phyloP scores from a whole-genome alignment of 164 flowering plant genomes.

The Liriodendron chinense region DNA sequence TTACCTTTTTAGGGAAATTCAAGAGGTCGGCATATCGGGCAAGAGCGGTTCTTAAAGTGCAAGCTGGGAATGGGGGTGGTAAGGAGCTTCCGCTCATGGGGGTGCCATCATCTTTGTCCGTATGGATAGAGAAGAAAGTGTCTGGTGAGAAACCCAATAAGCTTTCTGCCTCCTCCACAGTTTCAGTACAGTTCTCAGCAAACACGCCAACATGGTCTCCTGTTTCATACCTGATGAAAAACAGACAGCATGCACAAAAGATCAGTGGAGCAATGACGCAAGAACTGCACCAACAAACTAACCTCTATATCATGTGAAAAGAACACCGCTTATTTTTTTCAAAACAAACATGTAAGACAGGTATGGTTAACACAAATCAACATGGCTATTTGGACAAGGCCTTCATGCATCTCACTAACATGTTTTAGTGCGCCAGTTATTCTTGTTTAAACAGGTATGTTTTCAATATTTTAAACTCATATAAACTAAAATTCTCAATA shows the following conservation, averaged over 20 bases:
- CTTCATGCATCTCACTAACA: not conserved
- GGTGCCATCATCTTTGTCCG: slow-evolving; percentile 77
- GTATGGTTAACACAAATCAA: not conserved
- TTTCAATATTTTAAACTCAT: no score
- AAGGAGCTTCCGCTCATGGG: slow-evolving; percentile 49
- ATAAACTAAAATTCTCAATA: no score
- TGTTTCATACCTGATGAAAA: slow-evolving; percentile 70
- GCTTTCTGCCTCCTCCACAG: slow-evolving; percentile 70
- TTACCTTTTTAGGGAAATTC: slow-evolving; percentile 81
- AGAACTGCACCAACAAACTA: not conserved
- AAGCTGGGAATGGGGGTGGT: slow-evolving; percentile 78
- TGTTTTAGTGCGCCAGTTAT: no score
- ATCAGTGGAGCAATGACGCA: not conserved
- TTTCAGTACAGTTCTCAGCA: slow-evolving; percentile 69
- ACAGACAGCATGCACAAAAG: not conserved
- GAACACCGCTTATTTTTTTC: no score
- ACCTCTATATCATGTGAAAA: not conserved
- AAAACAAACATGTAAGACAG: not conserved
- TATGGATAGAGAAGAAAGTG: slow-evolving; percentile 61
- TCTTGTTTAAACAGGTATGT: no score
- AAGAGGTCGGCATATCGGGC: slow-evolving; percentile 79
- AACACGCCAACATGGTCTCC: slow-evolving; percentile 95
- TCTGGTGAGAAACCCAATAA: slow-evolving; percentile 66
- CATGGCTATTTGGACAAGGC: not conserved
- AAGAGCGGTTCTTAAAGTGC: slow-evolving; percentile 70